These are phyloP conservation scores for Phlebopus sp. DNA, from an alignment of 1,284 basidiomycete genomes.

Conservation along the genomic window DNA sequence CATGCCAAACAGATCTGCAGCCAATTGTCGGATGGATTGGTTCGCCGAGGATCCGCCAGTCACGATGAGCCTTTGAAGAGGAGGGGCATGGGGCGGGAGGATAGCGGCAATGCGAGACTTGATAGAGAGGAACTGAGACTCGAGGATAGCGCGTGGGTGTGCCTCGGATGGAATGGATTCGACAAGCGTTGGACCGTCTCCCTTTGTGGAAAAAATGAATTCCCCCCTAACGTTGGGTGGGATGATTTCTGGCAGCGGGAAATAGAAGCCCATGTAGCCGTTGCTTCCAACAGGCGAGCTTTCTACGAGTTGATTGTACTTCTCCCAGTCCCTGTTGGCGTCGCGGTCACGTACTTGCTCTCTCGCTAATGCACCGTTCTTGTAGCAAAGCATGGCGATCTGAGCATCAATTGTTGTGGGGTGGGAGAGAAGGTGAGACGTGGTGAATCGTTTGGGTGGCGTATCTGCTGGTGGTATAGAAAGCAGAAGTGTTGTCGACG, in stretches of 20 bases:
- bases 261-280: conserved; percentile 67
- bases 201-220: conserved; percentile 51
- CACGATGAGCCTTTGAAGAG: conserved; percentile 68
- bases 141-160: conserved; percentile 81
- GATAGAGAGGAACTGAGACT: conserved; percentile 84
- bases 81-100: conserved; percentile 55
- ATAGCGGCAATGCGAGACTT: conserved; percentile 68
- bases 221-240: conserved; percentile 69
- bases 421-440: conserved; percentile 71
- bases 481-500: conserved; percentile 85
- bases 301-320: conserved; percentile 70
- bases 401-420: conserved; percentile 59
- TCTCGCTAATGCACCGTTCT: conserved; percentile 81
- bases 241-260: conserved; percentile 50
- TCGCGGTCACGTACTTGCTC: conserved; percentile 77
- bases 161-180: conserved; percentile 44
- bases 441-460: conserved; percentile 68
- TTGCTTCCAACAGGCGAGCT: conserved; percentile 57
- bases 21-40: conserved; percentile 68
- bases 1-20: conserved; percentile 78
- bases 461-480: conserved; percentile 61
- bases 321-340: conserved; percentile 62
- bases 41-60: conserved; percentile 83
- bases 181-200: conserved; percentile 32
- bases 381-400: conserved; percentile 82